Evolutionary conservation across 768 basidiomycete species (phyloP), one percentile per base, ranked within the genome.

Genomic region (Jaapia argillacea): DNA sequence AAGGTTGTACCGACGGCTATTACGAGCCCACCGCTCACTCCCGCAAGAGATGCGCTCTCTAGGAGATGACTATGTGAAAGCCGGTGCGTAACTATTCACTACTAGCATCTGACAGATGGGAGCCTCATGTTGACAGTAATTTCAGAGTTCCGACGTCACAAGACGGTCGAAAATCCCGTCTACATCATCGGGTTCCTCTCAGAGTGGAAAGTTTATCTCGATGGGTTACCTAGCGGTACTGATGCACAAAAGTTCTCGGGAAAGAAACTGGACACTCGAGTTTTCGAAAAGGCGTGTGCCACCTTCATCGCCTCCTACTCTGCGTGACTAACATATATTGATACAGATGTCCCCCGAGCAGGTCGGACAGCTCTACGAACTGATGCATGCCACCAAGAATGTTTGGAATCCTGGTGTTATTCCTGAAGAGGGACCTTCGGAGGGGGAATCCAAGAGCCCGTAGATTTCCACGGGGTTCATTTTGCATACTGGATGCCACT

Each of bases 131-230:
- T 33, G 28, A 39, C 7, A 26, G 13, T 36, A n/a, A 28, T 21
- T n/a, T 18, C 47, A 89, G 94, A 99, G 62, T 98, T 96, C 61
- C 79, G 85, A 5, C 69, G 85, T 37, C 93, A 96, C 50, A 77
- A 68, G 52, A 67, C 74, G 20, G 76, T 81, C 7, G 81, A 81
- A 18, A 97, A 98, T 62, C 87, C 91, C 2, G 70, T 82, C 5
- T 80, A 97, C 58, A 79, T 97, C 48, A 94, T 98, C 58, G 92
- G 90, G 2, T 99, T 99, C 57, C 70, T 98, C 6, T 83, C 85
- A 3, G 88, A 97, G 55, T 99, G 94, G 94, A 96, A 94, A 61
- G 59, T 75, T 45, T 98, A 99, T 61, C 71, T 97, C 44, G 89
- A 94, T 52, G 63, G 75, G 47, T 58, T 85, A 25, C 79, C 79